A percentile compares a stretch with the other conserved stretches of the same genome.
Evolutionary conservation across 2,329 filamentous ascomycete genomes (phyloP).

Genomic region (Colletotrichum navitas): DNA sequence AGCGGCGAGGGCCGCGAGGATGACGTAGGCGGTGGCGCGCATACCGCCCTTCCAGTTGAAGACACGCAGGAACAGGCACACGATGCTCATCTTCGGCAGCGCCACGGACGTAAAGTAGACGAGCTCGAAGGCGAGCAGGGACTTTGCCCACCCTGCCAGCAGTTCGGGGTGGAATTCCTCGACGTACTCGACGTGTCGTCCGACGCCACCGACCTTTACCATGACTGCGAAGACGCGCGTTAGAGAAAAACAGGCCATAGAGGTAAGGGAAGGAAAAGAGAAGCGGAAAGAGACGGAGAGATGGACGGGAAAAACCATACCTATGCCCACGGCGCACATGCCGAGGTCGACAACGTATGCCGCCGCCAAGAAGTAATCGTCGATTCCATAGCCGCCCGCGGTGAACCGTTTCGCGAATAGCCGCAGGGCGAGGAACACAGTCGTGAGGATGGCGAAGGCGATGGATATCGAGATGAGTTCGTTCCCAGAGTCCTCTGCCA

Average conservation of each 20-base stretch:
- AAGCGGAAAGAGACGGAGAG: background rate
- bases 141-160: slow-evolving; percentile 45
- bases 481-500: slow-evolving; percentile 35
- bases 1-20: slow-evolving; percentile 43
- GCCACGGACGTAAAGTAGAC: slow-evolving; percentile 48
- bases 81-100: slow-evolving; percentile 48
- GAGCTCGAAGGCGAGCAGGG: slow-evolving; percentile 47
- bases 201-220: slow-evolving; percentile 46
- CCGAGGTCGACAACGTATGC: slow-evolving; percentile 34
- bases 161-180: slow-evolving; percentile 40
- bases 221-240: slow-evolving; percentile 40
- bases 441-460: slow-evolving; percentile 34
- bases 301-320: background rate
- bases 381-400: slow-evolving; percentile 33
- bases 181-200: slow-evolving; percentile 44
- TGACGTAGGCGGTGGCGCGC: slow-evolving; percentile 40
- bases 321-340: slow-evolving; percentile 39
- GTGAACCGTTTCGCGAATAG: slow-evolving; percentile 37
- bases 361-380: slow-evolving; percentile 38
- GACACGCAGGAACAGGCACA: slow-evolving; percentile 49
- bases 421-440: slow-evolving; percentile 32
- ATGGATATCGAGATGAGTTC: slow-evolving; percentile 44
- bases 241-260: background rate
- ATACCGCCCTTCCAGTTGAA: slow-evolving; percentile 47
- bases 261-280: background rate